Base-by-base conservation (phyloP, 441 rosid species). In the Adansonia rubrostipa region DNA sequence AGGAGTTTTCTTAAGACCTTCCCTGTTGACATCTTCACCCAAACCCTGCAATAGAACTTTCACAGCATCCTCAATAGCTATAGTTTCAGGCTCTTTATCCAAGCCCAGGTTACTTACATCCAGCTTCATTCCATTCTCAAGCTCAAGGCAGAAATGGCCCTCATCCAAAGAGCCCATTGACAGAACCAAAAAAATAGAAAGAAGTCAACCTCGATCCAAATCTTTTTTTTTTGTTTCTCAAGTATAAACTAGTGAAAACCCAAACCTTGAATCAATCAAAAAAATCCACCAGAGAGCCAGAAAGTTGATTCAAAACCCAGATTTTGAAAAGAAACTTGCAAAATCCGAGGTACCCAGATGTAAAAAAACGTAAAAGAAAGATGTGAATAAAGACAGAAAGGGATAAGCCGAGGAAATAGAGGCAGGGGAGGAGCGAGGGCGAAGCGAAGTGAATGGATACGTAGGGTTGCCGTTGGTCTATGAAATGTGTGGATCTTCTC, bases 1-100 rank as follows among this genome's bases (percentile, higher is more conserved):
- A 51, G 99, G 98, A 64, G 99, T 97, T 87, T 89, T 97, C 80
- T 80, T 89, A 78, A 97, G 84, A 57, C 99, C 99, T 81, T 95
- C 97, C 57, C 99, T 86, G 71, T 87, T 80, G 80, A 92, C 40
- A 88, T 97, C 95, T 71, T 97, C 99, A 51, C 91, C 88, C 64
- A 97, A 83, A 68, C 97, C 97, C 80, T 87, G 88, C 82, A 97
- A 77, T 65, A 97, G 90, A 80, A 89, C 88, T 82, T 87, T 89
- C n/a, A 97, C 97, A 60, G 98, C 97, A 75, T 91, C 93, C 82
- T 89, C 82, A 80, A 96, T 96, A 14, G 90, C 90, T 57, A 84
- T 50, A 75, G 89, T 88, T 78, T 94, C 93, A 0, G 93, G 86
- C 75, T 87, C 88, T 24, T 76, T 79, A 80, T 89, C 93, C 11